Evolutionary conservation across 1,139 yeast species (phyloP), one percentile per base, ranked within the genome.

Genomic region (Lizanozyma gosingica): DNA sequence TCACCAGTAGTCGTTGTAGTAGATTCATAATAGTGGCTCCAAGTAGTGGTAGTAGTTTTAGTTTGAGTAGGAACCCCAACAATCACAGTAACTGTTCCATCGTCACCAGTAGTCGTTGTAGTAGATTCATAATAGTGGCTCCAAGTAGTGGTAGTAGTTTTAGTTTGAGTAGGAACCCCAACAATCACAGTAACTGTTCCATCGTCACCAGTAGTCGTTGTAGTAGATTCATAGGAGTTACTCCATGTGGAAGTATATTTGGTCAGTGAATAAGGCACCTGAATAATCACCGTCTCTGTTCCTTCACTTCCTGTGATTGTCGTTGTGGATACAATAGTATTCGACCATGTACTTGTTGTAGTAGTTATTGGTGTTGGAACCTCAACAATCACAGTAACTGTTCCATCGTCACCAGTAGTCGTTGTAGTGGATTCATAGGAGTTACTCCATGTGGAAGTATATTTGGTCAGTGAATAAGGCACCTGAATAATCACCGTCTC

Each of bases 301-400:
- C 29, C 29, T 6, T 22, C 29, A 6, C 11, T 11, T 6, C 29
- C 29, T 6, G 29, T 22, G 6, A 11, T 22, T 6, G 29, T 22
- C 9, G 29, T 22, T 22, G 29, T 22, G 11, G 29, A 22, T 22
- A 22, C 29, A 22, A 6, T 6, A 11, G 29, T 6, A 11, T 22
- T 22, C 11, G 29, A 22, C 29, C 29, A 22, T 6, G 29, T 22
- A 6, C 9, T 22, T 22, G 29, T 22, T 22, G 6, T 22, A 11
- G 29, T 22, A 11, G 18, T 33, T 3, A 16, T 33, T 34, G 50
- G 52, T n/a, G 41, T 29, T 14, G 59, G 58, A 8, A 44, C 43
- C 14, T 43, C 46, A 9, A 49, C 43, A 3, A 47, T 33, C 18
- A 55, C 52, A 8, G 52, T 42, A 6, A 45, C 59, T 14, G 52